Evolutionary conservation across 306 rosid genomes (phyloP).

Genomic region (Spatholobus suberectus): DNA sequence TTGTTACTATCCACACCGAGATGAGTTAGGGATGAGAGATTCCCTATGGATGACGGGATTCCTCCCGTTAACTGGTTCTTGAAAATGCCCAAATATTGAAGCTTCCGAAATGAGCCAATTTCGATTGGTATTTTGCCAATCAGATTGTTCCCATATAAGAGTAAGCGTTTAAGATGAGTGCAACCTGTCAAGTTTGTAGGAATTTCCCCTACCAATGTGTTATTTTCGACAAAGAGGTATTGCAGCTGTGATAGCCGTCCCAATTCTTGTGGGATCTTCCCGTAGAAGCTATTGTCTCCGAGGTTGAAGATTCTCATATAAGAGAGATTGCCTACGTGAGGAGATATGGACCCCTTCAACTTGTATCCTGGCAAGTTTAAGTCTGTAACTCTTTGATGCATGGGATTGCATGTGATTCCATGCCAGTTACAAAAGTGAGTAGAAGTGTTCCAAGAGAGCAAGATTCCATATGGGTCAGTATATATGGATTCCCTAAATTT

Average conservation of each 20-base stretch:
- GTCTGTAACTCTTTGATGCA: slow-evolving; percentile 41
- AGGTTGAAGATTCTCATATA: slow-evolving; percentile 30
- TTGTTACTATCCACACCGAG: background rate
- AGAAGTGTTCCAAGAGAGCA: slow-evolving; percentile 54
- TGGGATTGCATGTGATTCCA: slow-evolving; percentile 49
- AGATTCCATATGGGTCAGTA: slow-evolving; percentile 18
- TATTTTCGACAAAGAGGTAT: background rate
- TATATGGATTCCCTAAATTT: slow-evolving; percentile 47
- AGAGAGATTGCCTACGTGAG: slow-evolving; percentile 51
- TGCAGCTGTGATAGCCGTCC: slow-evolving; percentile 29
- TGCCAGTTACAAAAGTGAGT: slow-evolving; percentile 50
- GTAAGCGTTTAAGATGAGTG: background rate
- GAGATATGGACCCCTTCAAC: slow-evolving; percentile 49
- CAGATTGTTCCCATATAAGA: background rate
- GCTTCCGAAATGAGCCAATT: slow-evolving; percentile 39
- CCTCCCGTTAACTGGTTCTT: slow-evolving; percentile 34
- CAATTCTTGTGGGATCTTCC: slow-evolving; percentile 43
- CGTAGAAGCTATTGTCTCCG: slow-evolving; percentile 21
- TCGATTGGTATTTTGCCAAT: slow-evolving; percentile 26
- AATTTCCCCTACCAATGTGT: slow-evolving; percentile 45
- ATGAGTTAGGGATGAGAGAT: slow-evolving; percentile 23
- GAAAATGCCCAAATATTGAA: background rate
- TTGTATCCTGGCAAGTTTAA: slow-evolving; percentile 9
- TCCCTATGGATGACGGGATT: slow-evolving; percentile 46
- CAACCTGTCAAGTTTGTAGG: slow-evolving; percentile 48